Evolutionary conservation across 2,329 filamentous ascomycete genomes (phyloP), one percentile per base, ranked within the genome.

Genomic region (Polychaeton citri): DNA sequence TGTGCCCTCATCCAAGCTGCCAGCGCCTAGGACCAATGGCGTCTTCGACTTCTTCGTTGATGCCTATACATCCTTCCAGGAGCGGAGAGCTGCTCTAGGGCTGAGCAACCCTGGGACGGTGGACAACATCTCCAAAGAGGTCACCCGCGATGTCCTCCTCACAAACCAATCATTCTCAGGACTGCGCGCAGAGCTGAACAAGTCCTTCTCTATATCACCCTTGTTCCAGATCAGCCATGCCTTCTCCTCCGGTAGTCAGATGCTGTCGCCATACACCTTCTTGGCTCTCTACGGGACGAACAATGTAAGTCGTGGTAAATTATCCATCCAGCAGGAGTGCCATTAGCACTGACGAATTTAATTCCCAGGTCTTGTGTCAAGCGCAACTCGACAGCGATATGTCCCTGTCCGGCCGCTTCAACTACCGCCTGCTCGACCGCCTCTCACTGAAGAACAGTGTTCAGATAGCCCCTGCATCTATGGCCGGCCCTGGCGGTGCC

Each of bases 181-280:
- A 54, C 74, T 98, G 61, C 83, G 88, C 58, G 92, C 88, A 60
- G 90, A 98, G 63, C 70, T 96, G 59, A 95, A 86, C 59, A 96
- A 95, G 72, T 79, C 85, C 57, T 93, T 96, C 66, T 90, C 86
- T 72, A 76, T 93, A 60, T 76, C 79, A 39, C 90, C 90, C 39
- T 69, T 96, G 49, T 98, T 98, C 72, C 88, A 96, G 65, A 82
- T 95, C 51, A 95, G 88, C 47, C 90, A 98, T 67, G 84, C 90
- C 51, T 90, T 98, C 61, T 81, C 88, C 38, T 84, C 95, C 75
- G 88, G 90, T 51, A 74, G 74, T 30, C 85, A 94, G 64, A 78
- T 81, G 48, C 71, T 93, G 60, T 87, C 87, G 59, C 90, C 90
- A 24, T 98, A 98, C 65, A 85, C 84, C 37, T 94, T 96, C 65